phyloP scores from a whole-genome alignment of 768 basidiomycete genomes.

The Suillus tomentosus region DNA sequence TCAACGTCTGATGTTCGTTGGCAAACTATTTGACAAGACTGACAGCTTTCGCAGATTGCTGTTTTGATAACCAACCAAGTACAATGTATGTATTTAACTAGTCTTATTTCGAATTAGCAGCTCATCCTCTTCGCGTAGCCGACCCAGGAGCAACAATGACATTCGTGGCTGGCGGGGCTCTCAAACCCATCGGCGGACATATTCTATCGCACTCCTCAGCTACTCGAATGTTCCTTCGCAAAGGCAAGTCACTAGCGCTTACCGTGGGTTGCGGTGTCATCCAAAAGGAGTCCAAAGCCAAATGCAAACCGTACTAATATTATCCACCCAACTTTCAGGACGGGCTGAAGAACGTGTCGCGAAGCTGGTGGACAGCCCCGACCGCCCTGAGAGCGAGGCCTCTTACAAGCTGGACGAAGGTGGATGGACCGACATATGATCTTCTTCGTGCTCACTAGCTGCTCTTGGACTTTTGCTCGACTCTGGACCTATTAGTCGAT shows the following conservation, averaged over 20 bases:
- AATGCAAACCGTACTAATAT: not conserved
- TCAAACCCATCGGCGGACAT: slow-evolving; percentile 91
- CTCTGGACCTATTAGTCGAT: not conserved
- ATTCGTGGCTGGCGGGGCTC: slow-evolving; percentile 90
- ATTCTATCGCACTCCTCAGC: slow-evolving; percentile 89
- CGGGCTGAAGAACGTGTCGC: slow-evolving; percentile 91
- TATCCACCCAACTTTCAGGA: slow-evolving; percentile 42
- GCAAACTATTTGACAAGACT: slow-evolving; percentile 1
- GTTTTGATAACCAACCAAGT: slow-evolving; percentile 93
- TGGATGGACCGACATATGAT: slow-evolving; percentile 83
- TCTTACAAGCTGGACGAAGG: slow-evolving; percentile 92
- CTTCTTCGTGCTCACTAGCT: not conserved
- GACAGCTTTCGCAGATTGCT: slow-evolving; percentile 55
- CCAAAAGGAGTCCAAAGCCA: not conserved
- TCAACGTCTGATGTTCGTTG: slow-evolving; percentile 56
- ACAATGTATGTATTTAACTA: slow-evolving; percentile 55
- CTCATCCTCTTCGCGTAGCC: slow-evolving; percentile 44
- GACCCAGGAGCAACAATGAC: slow-evolving; percentile 96
- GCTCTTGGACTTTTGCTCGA: not conserved
- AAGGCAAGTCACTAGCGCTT: slow-evolving; percentile 50
- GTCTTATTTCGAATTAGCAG: not conserved
- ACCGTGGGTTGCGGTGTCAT: not conserved
- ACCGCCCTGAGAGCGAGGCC: slow-evolving; percentile 87
- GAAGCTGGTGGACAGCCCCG: slow-evolving; percentile 87
- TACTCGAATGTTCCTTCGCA: slow-evolving; percentile 83